Conservation (phyloP, 768 basidiomycete genomes). For the Multifurca ochricompacta region DNA sequence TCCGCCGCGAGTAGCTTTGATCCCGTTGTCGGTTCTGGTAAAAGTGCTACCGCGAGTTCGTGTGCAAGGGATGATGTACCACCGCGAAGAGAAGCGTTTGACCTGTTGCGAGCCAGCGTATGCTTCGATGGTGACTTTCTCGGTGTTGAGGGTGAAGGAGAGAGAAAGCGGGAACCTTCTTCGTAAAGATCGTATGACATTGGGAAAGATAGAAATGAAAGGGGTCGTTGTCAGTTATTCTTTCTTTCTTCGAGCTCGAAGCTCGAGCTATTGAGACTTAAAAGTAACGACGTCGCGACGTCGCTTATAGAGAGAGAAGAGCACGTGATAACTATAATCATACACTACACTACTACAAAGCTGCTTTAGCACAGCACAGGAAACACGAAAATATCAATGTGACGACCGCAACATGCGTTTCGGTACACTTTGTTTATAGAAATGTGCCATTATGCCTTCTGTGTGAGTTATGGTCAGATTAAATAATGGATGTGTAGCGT, state of each 20-base stretch:
- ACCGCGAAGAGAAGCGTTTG: slow-evolving; percentile 44
- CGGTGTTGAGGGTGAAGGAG: slow-evolving; percentile 22
- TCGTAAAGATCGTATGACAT: slow-evolving; percentile 17
- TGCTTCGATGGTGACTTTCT: slow-evolving; percentile 29
- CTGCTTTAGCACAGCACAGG: neutral
- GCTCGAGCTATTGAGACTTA: no score
- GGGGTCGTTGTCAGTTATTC: neutral
- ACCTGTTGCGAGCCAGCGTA: slow-evolving; percentile 33
- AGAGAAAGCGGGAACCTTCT: slow-evolving; percentile 27
- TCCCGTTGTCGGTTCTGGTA: slow-evolving; percentile 76
- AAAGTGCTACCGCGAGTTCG: slow-evolving; percentile 78
- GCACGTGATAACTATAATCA: no score
- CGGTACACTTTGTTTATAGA: slow-evolving; percentile 56
- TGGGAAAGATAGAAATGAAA: neutral
- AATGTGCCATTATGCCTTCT: slow-evolving; percentile 60
- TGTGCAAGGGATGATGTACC: slow-evolving; percentile 61
- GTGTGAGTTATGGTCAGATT: slow-evolving; percentile 65
- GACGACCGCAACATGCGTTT: slow-evolving; percentile 1
- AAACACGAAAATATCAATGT: neutral
- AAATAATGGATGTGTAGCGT: slow-evolving; percentile 75
- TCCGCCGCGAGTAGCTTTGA: slow-evolving; percentile 79
- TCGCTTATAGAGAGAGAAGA: no score
- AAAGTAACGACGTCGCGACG: no score
- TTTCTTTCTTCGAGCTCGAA: no score
- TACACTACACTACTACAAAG: neutral